Conservation (phyloP, 176 grass and related monocot genomes). For the Oryza brachyantha region DNA sequence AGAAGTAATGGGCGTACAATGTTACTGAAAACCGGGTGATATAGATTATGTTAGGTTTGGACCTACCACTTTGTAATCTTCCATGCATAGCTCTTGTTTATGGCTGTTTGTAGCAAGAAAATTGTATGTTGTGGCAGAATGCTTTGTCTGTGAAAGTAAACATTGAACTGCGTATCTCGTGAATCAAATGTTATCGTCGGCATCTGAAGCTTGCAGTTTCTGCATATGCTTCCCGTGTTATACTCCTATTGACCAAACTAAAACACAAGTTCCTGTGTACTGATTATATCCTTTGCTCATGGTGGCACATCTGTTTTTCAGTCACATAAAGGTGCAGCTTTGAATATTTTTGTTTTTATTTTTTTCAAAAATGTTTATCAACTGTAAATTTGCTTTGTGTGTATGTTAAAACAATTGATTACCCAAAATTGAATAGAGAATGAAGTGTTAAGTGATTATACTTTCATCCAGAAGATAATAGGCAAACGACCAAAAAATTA, state of each 20-base stretch:
- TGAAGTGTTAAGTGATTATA: too few species aligned
- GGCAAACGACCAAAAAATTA: too few species aligned
- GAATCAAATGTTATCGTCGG: constrained; percentile 26
- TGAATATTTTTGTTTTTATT: background rate
- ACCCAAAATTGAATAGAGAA: background rate
- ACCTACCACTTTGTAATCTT: constrained; percentile 38
- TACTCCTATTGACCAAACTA: background rate
- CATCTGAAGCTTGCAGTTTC: background rate
- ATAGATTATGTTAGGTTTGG: constrained; percentile 43
- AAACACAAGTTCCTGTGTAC: background rate
- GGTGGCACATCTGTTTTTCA: background rate
- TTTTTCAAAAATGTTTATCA: background rate
- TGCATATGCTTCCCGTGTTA: background rate
- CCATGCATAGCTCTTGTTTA: constrained; percentile 41
- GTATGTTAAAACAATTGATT: background rate
- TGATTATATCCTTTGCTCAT: background rate
- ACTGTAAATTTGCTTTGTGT: background rate
- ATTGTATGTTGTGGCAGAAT: constrained; percentile 42
- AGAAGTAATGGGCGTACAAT: constrained; percentile 39
- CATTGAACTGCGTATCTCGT: constrained; percentile 29
- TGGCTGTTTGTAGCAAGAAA: constrained; percentile 32
- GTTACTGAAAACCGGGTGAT: constrained; percentile 38
- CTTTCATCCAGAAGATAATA: too few species aligned
- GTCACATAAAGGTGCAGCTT: background rate
- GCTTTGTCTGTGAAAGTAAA: constrained; percentile 36